A percentile compares a stretch with the other conserved stretches of the same genome.
Evolutionary conservation across 176 grass and related monocot genomes (phyloP).

Genomic region (Triticum timopheevii): DNA sequence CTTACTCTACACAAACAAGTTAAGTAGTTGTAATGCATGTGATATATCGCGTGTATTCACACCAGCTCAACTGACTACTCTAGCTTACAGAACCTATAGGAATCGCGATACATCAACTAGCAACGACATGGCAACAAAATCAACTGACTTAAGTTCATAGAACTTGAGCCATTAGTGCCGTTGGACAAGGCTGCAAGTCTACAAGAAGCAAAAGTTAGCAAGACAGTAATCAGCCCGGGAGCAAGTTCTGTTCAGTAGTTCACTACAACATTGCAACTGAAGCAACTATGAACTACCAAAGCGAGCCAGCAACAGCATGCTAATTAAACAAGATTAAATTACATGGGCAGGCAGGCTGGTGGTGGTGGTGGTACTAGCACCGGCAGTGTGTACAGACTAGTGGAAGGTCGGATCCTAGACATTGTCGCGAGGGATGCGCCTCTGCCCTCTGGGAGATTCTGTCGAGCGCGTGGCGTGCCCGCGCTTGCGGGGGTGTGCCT

Average conservation of each 20-base stretch:
- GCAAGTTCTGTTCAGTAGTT: not conserved
- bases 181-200: not conserved
- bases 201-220: not conserved
- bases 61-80: not conserved
- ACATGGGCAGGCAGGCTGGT: no score
- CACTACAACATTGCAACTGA: not conserved
- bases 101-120: not conserved
- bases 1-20: no score
- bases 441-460: not conserved
- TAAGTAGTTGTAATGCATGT: no score
- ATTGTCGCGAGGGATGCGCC: not conserved
- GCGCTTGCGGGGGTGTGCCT: not conserved
- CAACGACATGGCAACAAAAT: not conserved
- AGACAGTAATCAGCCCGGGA: not conserved
- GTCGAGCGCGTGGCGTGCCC: not conserved
- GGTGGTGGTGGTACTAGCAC: no score
- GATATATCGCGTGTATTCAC: not conserved
- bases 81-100: not conserved
- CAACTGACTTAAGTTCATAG: not conserved
- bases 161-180: not conserved
- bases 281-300: not conserved
- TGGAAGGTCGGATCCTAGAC: no score
- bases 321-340: no score
- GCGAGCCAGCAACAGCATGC: no score
- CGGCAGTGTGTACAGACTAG: no score